Percentiles rank a stretch among this genome's conserved stretches.
Evolutionary conservation across 768 basidiomycete species (phyloP).

Genomic region (Serendipita sp.): DNA sequence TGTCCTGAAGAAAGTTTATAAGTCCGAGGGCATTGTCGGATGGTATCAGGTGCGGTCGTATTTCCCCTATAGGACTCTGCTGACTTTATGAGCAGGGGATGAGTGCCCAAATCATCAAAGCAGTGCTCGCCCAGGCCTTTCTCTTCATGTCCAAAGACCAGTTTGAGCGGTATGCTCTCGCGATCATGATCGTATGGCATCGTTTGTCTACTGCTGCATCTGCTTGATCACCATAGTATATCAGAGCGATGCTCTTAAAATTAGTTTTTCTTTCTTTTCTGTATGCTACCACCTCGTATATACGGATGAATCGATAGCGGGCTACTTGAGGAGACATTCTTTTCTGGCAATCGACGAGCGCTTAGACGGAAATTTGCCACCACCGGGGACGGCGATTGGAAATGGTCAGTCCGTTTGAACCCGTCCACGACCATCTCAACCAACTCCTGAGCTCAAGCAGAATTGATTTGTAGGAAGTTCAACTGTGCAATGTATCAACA

Average conservation of each 20-base stretch:
- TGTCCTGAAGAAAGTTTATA: slow-evolving; percentile 55
- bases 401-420: too few relatives aligned
- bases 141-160: slow-evolving; percentile 96
- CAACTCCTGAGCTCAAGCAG: too few relatives aligned
- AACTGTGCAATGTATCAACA: not conserved
- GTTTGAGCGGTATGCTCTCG: slow-evolving; percentile 77
- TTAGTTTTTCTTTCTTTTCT: too few relatives aligned
- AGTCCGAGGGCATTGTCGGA: slow-evolving; percentile 67
- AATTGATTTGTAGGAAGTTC: too few relatives aligned
- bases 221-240: not conserved
- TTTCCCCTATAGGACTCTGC: not conserved
- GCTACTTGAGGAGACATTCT: too few relatives aligned
- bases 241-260: not conserved
- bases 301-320: too few relatives aligned
- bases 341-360: too few relatives aligned
- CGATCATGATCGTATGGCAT: slow-evolving; percentile 40
- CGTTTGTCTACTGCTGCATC: not conserved
- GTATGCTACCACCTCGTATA: too few relatives aligned
- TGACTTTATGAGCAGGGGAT: slow-evolving; percentile 48
- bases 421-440: too few relatives aligned
- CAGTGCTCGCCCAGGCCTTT: slow-evolving; percentile 86
- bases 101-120: slow-evolving; percentile 91
- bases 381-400: too few relatives aligned
- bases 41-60: slow-evolving; percentile 73
- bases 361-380: too few relatives aligned